Conservation (phyloP, 2,329 filamentous ascomycete genomes). For the Alternaria triticina region DNA sequence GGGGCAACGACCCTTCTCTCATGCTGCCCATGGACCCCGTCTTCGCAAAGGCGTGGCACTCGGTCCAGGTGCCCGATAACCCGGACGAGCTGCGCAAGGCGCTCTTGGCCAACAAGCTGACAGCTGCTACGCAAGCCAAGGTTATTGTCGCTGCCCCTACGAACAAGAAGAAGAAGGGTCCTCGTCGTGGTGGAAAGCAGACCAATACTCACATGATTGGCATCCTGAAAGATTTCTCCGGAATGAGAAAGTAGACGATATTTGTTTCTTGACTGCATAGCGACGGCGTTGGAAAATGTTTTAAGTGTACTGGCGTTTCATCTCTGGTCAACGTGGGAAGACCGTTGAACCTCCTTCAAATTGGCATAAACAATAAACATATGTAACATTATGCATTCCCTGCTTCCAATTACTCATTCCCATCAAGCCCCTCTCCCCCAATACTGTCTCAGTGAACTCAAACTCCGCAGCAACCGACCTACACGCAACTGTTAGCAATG, state of each 20-base stretch:
- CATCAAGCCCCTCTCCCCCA: not conserved
- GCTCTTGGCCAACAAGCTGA: conserved; percentile 78
- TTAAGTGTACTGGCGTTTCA: not conserved
- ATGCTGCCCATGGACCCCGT: conserved; percentile 78
- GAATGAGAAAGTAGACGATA: conserved; percentile 46
- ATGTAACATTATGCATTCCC: not conserved
- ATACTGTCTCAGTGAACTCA: not conserved
- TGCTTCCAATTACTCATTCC: not conserved
- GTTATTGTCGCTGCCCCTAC: conserved; percentile 62
- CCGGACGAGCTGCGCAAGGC: conserved; percentile 78
- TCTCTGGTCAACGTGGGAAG: not conserved
- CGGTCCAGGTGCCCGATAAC: conserved; percentile 73
- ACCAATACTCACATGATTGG: conserved; percentile 88
- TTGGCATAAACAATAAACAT: not conserved
- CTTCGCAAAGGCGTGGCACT: conserved; percentile 83
- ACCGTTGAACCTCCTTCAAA: not conserved
- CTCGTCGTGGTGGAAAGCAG: conserved; percentile 76
- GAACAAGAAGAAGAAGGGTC: conserved; percentile 77
- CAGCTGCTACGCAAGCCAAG: conserved; percentile 83
- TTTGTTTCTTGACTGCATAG: conserved; percentile 32
- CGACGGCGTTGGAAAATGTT: conserved; percentile 34
- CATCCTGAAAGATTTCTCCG: conserved; percentile 76
- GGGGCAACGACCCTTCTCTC: conserved; percentile 83
- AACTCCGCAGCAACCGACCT: not conserved
- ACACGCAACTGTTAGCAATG: not conserved